Evolutionary conservation across 257 asterid genomes (phyloP).

Genomic region (Petunia axillaris): DNA sequence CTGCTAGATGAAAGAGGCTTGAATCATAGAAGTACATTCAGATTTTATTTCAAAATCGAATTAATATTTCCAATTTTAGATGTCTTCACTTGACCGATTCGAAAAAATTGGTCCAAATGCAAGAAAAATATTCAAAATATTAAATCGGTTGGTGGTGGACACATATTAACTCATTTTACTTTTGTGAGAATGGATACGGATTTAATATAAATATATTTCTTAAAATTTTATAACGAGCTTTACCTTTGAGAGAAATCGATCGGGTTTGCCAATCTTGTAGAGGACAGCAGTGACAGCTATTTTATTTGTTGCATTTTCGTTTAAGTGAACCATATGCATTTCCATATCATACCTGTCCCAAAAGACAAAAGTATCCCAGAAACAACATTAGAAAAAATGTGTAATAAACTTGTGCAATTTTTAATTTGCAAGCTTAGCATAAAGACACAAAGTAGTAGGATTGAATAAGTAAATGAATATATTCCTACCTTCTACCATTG

Average conservation of each 20-base stretch:
- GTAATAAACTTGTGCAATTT: too few species aligned
- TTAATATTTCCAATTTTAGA: too few species aligned
- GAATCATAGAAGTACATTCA: too few species aligned
- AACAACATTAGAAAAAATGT: background rate
- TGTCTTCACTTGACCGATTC: too few species aligned
- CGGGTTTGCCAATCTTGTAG: constrained; percentile 64
- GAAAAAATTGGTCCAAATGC: too few species aligned
- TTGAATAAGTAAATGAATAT: background rate
- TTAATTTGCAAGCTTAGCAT: too few species aligned
- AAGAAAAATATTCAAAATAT: background rate
- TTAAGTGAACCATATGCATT: constrained; percentile 66
- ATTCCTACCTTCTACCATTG: constrained; percentile 52
- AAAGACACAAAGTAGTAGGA: background rate
- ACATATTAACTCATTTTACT: background rate
- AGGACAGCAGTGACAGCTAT: constrained; percentile 56
- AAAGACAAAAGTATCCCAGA: background rate
- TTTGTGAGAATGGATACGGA: background rate
- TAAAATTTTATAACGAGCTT: background rate
- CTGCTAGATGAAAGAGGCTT: too few species aligned
- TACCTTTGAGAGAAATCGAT: constrained; percentile 63
- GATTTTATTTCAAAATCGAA: too few species aligned
- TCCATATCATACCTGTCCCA: constrained; percentile 64
- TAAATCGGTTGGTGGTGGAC: background rate
- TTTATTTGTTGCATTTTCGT: constrained; percentile 35
- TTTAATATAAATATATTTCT: background rate